Percentiles rank a stretch among this genome's conserved stretches.
Evolutionary conservation across 306 rosid genomes (phyloP).

Genomic region (Sophora flavescens): DNA sequence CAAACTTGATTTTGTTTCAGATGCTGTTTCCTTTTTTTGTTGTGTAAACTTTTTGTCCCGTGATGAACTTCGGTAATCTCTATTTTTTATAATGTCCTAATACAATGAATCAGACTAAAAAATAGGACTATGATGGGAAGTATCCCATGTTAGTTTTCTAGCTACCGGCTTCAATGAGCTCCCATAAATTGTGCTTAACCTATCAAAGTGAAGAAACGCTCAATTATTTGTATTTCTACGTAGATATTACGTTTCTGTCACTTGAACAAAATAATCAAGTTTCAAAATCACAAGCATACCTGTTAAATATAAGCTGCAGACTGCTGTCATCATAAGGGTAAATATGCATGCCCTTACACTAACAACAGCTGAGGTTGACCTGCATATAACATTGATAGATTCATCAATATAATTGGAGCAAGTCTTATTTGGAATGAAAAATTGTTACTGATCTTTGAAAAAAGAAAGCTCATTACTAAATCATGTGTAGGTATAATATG

Average conservation of each 20-base stretch:
- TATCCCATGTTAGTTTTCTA: constrained; percentile 44
- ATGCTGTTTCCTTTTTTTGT: no score
- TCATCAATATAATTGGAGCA: constrained; percentile 27
- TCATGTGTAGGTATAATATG: not conserved
- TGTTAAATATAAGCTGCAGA: constrained; percentile 53
- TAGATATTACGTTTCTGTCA: constrained; percentile 1
- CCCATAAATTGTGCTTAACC: constrained; percentile 46
- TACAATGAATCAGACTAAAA: constrained; percentile 43
- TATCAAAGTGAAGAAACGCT: constrained; percentile 33
- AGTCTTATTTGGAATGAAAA: not conserved
- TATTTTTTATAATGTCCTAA: constrained; percentile 6
- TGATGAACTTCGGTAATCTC: no score
- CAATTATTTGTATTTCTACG: constrained; percentile 7
- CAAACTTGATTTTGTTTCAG: no score
- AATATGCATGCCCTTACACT: constrained; percentile 51
- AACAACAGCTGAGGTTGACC: constrained; percentile 78
- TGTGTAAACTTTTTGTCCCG: no score
- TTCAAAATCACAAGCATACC: constrained; percentile 55
- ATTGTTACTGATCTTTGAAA: not conserved
- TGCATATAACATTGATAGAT: constrained; percentile 43
- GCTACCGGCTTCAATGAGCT: constrained; percentile 42
- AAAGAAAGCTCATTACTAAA: not conserved
- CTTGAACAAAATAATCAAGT: constrained; percentile 15
- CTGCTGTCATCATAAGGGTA: constrained; percentile 50
- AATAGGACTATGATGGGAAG: constrained; percentile 37